Evolutionary conservation across 2,329 filamentous ascomycete species (phyloP), one percentile per base, ranked within the genome.

Genomic region (Lachnum nothofagi): DNA sequence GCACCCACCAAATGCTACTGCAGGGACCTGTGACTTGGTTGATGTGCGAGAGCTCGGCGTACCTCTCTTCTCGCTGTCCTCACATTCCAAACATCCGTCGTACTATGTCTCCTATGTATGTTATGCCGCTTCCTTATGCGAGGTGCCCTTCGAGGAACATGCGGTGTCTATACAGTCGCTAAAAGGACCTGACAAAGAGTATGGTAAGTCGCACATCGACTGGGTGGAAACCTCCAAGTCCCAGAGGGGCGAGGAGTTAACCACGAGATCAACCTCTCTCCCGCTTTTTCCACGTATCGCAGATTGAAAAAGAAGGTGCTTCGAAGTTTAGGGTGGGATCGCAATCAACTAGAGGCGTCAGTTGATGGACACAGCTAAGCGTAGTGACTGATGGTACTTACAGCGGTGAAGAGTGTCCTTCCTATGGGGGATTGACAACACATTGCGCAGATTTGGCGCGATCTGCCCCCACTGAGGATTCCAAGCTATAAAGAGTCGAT

Each of bases 351-450:
- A 52, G 48, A 43, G 34, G 54, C 46, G 57, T 60, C 49, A 61
- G 54, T 40, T 50, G 16, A 51, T 50, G 52, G 35, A 17, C 43
- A 47, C 35, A 31, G 40, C 42, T 23, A 24, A 46, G 22, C 41
- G 45, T 42, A 41, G 39, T 4, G 19, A 14, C 16, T 17, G 34
- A 17, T 20, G 17, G 31, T 16, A 34, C 31, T 34, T 34, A 34
- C 31, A 9, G n/a, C 34, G 34, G 34, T 20, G 34, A 37, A 17
- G n/a, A n/a, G 42, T 34, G 40, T 40, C 46, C 48, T 55, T 44
- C 55, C 59, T 60, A 55, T 59, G 52, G 48, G 47, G 25, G 53
- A 38, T 40, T 58, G 61, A 60, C 60, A 63, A 53, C 61, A 38
- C 60, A 63, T 53, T 56, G 53, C 59, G 59, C 60, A 58, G 46